Conservation (phyloP, 352 stramenopile genomes). For the Peronospora farinosa region DNA sequence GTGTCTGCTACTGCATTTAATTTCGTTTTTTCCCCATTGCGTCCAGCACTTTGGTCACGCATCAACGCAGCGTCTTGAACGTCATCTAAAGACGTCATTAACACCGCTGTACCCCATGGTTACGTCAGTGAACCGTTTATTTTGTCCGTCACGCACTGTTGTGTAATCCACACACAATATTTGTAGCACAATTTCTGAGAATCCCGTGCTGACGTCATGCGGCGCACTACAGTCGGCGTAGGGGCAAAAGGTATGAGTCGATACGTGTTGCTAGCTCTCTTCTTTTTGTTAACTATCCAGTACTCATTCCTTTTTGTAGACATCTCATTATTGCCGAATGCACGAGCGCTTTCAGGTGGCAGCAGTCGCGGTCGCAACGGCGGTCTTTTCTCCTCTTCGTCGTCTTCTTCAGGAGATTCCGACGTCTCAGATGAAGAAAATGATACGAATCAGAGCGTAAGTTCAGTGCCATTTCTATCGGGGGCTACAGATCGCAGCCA, state of each 20-base stretch:
- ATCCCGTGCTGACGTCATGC: conserved; percentile 27
- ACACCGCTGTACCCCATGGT: no score
- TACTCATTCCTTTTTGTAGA: conserved; percentile 13
- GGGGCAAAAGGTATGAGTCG: neutral
- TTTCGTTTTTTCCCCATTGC: no score
- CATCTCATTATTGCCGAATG: conserved; percentile 15
- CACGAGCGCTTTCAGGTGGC: conserved; percentile 7
- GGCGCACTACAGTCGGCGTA: conserved; percentile 17
- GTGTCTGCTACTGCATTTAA: no score
- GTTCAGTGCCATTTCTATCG: conserved; percentile 14
- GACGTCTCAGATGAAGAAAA: conserved; percentile 20
- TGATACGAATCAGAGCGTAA: conserved; percentile 9
- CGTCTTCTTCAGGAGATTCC: conserved; percentile 26
- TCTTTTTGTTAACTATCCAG: neutral
- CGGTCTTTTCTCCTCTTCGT: conserved; percentile 37
- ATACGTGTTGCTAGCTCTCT: neutral
- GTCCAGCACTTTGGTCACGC: no score
- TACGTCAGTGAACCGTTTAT: no score
- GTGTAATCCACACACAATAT: no score
- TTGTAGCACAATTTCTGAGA: conserved; percentile 12
- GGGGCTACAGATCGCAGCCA: conserved; percentile 14
- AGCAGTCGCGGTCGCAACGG: conserved; percentile 28
- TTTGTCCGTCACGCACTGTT: no score
- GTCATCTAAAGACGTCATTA: no score
- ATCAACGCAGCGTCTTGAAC: no score